phyloP scores from a whole-genome alignment of 2,329 filamentous ascomycete species.

The Penicillium palitans region DNA sequence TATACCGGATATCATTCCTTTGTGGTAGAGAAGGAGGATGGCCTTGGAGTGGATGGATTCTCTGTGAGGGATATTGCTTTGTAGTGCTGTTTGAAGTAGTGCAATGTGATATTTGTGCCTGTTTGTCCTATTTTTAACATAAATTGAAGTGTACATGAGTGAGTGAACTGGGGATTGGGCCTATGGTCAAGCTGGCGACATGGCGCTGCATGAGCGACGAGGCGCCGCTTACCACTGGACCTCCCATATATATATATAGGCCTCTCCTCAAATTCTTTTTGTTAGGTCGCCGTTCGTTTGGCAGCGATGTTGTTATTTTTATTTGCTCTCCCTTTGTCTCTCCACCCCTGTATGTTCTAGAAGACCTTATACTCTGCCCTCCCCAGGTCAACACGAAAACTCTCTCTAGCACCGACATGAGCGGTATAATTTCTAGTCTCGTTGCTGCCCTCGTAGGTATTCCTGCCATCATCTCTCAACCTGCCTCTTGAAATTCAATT shows the following conservation, averaged over 20 bases:
- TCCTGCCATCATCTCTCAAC: not conserved
- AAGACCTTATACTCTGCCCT: not conserved
- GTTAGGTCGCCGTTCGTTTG: not conserved
- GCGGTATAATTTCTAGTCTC: not conserved
- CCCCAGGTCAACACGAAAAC: not conserved
- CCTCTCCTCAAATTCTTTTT: too few species aligned
- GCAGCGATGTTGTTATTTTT: not conserved
- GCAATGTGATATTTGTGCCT: not conserved
- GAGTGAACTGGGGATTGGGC: not conserved
- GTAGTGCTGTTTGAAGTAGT: not conserved
- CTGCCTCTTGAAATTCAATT: not conserved
- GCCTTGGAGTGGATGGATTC: conserved; percentile 15
- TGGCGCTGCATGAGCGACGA: not conserved
- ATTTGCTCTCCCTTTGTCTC: not conserved
- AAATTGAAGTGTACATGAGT: too few species aligned
- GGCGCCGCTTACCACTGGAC: not conserved
- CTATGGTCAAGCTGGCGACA: not conserved
- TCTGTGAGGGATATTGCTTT: conserved; percentile 11
- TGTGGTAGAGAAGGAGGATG: conserved; percentile 16
- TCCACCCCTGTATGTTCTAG: not conserved
- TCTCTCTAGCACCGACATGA: not conserved
- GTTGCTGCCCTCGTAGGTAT: not conserved
- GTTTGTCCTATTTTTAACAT: not conserved
- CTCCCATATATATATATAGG: not conserved
- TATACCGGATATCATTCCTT: conserved; percentile 19